Evolutionary conservation across 208 protist genomes (phyloP), one percentile per base, ranked within the genome.

Genomic region (Tetramitus jugosus): DNA sequence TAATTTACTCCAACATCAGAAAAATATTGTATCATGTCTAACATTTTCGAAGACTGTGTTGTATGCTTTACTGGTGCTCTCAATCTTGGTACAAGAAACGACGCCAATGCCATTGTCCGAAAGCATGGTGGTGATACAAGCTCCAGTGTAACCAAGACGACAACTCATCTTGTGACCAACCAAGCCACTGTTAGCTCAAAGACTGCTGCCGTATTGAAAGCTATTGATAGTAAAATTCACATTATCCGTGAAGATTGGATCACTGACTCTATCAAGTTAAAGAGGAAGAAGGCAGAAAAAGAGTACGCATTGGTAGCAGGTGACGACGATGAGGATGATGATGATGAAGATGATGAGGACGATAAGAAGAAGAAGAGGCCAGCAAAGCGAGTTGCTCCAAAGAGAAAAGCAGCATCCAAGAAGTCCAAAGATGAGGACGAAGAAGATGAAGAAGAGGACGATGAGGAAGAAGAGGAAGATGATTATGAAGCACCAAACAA

Each of bases 321-420:
- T 64, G 60, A 29, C 6, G 60, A 64, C n/a, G 60, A 64, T 64
- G 60, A 64, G 14, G n/a, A 33, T 33, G 60, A 64, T 37, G 60
- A 64, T 64, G 14, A 64, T 10, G 60, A 64, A 29, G 60, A 64
- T 33, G n/a, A 64, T 7, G 6, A 10, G n/a, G 26, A 23, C 10
- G 29, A 64, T 7, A 33, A 64, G 7, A 33, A 33, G 7, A 64
- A 23, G 10, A 64, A 64, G 49, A 56, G 20, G 49, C 49, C 49
- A 56, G 49, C 49, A 56, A 56, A n/a, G n/a, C n/a, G n/a, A n/a
- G n/a, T n/a, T n/a, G n/a, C n/a, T n/a, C n/a, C n/a, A n/a, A n/a
- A n/a, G n/a, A n/a, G n/a, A 29, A 64, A 64, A 64, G 60, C 7
- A 64, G 61, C 23, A 40, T 29, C 8, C 35, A 68, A 42, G 23